Conservation (phyloP, 306 rosid species). For the Quercus engelmannii region DNA sequence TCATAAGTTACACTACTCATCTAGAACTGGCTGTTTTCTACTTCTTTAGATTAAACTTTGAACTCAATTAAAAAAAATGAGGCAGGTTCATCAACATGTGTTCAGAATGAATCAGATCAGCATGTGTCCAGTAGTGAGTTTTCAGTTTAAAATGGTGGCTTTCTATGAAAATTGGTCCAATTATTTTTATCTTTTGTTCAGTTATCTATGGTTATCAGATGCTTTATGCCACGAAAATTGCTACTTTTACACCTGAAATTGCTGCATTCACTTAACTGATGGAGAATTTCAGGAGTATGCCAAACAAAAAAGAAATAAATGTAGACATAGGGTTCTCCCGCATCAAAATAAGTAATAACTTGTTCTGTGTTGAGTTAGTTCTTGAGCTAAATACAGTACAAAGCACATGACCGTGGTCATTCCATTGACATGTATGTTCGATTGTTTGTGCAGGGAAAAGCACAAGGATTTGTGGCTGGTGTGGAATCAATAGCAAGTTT, state of each 20-base stretch:
- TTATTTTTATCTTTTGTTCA: no score
- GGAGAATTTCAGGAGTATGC: neutral
- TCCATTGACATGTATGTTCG: neutral
- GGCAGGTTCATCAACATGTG: neutral
- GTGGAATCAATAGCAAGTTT: constrained; percentile 67
- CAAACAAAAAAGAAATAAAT: no score
- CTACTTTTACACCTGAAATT: no score
- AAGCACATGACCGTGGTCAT: no score
- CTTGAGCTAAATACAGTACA: no score
- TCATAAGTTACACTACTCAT: neutral
- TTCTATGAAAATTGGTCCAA: neutral
- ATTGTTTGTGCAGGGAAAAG: constrained; percentile 50
- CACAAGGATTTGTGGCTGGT: constrained; percentile 82
- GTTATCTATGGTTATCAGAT: no score
- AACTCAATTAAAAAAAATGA: neutral
- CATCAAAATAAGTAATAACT: no score
- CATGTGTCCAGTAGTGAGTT: neutral
- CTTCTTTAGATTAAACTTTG: neutral
- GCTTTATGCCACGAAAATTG: no score
- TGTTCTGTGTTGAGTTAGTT: no score
- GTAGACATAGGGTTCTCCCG: no score
- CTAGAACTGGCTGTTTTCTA: neutral
- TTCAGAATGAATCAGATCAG: neutral
- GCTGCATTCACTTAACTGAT: neutral
- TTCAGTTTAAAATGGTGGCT: neutral